phyloP scores from a whole-genome alignment of 1,139 yeast species.

The Geotrichum aggregatum region DNA sequence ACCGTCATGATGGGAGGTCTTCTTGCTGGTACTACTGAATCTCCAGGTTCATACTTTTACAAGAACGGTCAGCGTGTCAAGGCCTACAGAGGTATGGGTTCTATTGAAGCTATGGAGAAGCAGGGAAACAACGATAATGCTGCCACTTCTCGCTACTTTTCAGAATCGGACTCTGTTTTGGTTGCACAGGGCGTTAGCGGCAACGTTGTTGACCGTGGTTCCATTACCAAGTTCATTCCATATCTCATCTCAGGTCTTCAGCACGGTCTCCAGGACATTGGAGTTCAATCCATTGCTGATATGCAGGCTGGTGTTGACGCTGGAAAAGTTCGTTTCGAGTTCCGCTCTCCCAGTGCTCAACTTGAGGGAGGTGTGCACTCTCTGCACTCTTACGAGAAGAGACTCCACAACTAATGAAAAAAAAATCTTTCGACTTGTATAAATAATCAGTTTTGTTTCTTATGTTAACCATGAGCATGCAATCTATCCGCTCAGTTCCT shows the following conservation, averaged over 20 bases:
- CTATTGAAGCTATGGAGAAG: constrained; percentile 98
- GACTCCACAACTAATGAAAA: constrained; percentile 68
- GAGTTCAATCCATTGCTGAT: constrained; percentile 61
- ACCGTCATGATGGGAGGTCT: constrained; percentile 99
- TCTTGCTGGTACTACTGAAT: constrained; percentile 96
- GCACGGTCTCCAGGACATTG: constrained; percentile 98
- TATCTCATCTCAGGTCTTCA: constrained; percentile 92
- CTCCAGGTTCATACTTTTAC: constrained; percentile 97
- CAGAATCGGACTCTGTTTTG: constrained; percentile 89
- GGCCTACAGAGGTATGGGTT: constrained; percentile 99
- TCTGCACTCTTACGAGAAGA: constrained; percentile 94
- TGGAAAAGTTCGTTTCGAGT: constrained; percentile 86
- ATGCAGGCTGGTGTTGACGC: constrained; percentile 61
- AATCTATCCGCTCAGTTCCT: too few species aligned
- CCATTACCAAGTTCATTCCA: constrained; percentile 87
- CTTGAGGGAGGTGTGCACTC: constrained; percentile 98
- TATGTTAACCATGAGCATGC: background rate
- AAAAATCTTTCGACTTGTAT: background rate
- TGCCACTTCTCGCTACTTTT: constrained; percentile 95
- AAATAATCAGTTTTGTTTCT: background rate
- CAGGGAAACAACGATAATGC: constrained; percentile 85
- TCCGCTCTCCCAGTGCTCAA: constrained; percentile 98
- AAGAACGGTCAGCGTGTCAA: constrained; percentile 97
- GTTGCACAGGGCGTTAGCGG: constrained; percentile 99
- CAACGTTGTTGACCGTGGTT: constrained; percentile 94